Conservation (phyloP, 768 basidiomycete genomes). For the Xerocomellus intermedius region DNA sequence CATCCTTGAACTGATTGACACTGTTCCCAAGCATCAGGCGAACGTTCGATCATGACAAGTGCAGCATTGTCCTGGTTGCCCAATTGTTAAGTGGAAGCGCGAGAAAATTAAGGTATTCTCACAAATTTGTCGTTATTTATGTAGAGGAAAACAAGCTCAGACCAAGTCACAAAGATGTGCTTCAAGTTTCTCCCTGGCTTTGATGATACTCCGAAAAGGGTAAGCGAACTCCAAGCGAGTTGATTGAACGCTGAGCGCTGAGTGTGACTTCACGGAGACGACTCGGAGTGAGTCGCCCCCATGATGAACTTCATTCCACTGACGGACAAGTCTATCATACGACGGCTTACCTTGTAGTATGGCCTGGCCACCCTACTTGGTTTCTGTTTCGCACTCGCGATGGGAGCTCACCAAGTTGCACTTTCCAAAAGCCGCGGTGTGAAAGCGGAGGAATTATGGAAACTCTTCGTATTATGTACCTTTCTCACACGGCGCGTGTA, state of each 20-base stretch:
- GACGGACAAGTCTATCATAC: background rate
- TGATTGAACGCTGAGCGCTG: too few relatives aligned
- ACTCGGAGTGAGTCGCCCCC: too few relatives aligned
- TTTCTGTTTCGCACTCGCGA: too few relatives aligned
- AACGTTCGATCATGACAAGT: slow-evolving; percentile 97
- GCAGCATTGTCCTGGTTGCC: slow-evolving; percentile 84
- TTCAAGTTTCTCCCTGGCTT: slow-evolving; percentile 90
- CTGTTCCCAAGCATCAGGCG: slow-evolving; percentile 99
- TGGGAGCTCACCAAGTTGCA: too few relatives aligned
- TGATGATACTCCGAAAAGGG: too few relatives aligned
- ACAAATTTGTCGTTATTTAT: slow-evolving; percentile 97
- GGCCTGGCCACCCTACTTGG: too few relatives aligned
- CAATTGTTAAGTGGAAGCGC: slow-evolving; percentile 1
- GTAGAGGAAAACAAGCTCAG: slow-evolving; percentile 97
- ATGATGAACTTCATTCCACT: background rate
- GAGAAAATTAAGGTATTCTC: slow-evolving; percentile 22
- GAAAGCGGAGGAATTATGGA: too few relatives aligned
- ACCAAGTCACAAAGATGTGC: slow-evolving; percentile 99
- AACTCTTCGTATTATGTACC: too few relatives aligned
- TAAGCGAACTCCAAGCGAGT: too few relatives aligned
- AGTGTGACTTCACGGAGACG: too few relatives aligned
- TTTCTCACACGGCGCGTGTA: background rate
- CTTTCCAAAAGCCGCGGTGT: too few relatives aligned
- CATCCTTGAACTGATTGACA: slow-evolving; percentile 99
- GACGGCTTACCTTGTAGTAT: background rate